A percentile compares a stretch with the other conserved stretches of the same genome.
Conservation (phyloP, 805 yeast genomes). For the Metschnikowia proteae region DNA sequence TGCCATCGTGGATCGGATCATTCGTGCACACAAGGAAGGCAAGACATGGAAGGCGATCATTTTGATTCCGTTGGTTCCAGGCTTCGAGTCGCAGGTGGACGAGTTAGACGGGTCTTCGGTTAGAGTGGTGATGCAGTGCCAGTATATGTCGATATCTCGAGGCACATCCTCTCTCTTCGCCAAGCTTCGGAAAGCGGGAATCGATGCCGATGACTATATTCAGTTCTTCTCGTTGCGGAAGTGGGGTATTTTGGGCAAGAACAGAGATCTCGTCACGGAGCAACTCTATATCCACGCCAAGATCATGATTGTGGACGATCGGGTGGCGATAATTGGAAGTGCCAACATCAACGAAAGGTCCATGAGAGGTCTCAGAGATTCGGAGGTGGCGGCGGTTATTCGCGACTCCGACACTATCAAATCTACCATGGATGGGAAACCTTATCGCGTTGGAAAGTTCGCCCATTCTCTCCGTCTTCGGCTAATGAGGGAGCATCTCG, state of each 20-base stretch:
- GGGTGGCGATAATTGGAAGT: slow-evolving; percentile 91
- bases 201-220: slow-evolving; percentile 85
- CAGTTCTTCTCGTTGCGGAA: slow-evolving; percentile 89
- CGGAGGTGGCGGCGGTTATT: slow-evolving; percentile 87
- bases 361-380: slow-evolving; percentile 89
- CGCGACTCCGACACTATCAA: slow-evolving; percentile 73
- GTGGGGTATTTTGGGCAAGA: slow-evolving; percentile 90
- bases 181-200: slow-evolving; percentile 70
- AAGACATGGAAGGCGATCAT: slow-evolving; percentile 87
- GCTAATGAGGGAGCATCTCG: slow-evolving; percentile 94
- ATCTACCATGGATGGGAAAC: slow-evolving; percentile 77
- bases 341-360: slow-evolving; percentile 97
- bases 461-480: slow-evolving; percentile 86
- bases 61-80: slow-evolving; percentile 95
- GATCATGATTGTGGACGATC: slow-evolving; percentile 85
- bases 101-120: slow-evolving; percentile 93
- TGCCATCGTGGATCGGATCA: slow-evolving; percentile 94
- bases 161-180: slow-evolving; percentile 88
- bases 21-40: slow-evolving; percentile 75
- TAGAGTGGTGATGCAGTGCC: slow-evolving; percentile 94
- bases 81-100: slow-evolving; percentile 90
- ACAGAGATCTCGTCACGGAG: slow-evolving; percentile 73
- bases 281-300: slow-evolving; percentile 94
- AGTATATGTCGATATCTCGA: slow-evolving; percentile 86
- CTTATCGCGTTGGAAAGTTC: slow-evolving; percentile 78